Evolutionary conservation across 1,284 basidiomycete species (phyloP).

Genomic region (Marasmius oreades): DNA sequence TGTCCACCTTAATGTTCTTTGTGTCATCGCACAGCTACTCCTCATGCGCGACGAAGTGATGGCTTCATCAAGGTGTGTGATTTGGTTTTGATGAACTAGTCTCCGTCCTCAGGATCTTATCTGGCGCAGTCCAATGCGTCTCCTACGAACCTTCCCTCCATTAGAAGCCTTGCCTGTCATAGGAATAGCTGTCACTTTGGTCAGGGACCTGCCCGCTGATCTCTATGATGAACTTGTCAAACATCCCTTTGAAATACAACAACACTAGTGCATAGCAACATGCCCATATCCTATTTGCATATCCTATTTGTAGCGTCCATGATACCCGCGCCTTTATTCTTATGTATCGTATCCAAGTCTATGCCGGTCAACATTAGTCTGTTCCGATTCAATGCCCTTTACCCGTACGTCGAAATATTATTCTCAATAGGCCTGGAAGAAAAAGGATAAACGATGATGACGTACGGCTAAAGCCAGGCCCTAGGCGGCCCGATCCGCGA

Average conservation of each 20-base stretch:
- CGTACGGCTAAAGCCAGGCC: too few relatives aligned
- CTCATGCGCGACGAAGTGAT: constrained; percentile 90
- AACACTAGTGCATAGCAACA: neutral
- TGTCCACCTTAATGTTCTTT: constrained; percentile 92
- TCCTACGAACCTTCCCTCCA: constrained; percentile 92
- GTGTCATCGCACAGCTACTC: constrained; percentile 91
- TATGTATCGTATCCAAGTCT: neutral
- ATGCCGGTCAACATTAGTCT: neutral
- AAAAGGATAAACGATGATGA: too few relatives aligned
- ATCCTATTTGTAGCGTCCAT: neutral
- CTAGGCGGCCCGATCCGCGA: too few relatives aligned
- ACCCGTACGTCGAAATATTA: too few relatives aligned
- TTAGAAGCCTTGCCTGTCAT: constrained; percentile 86
- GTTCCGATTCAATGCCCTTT: too few relatives aligned
- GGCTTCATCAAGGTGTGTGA: constrained; percentile 69
- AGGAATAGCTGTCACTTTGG: constrained; percentile 88
- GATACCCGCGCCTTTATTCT: neutral
- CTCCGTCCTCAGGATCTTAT: neutral
- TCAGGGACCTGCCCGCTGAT: constrained; percentile 86
- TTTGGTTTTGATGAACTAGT: neutral
- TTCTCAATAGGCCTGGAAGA: too few relatives aligned
- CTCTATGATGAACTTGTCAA: constrained; percentile 87
- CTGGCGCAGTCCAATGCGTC: constrained; percentile 80
- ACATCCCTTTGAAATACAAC: constrained; percentile 70
- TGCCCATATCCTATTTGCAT: neutral